Base-by-base conservation (phyloP, 345 rosid genomes). In the Acer negundo region DNA sequence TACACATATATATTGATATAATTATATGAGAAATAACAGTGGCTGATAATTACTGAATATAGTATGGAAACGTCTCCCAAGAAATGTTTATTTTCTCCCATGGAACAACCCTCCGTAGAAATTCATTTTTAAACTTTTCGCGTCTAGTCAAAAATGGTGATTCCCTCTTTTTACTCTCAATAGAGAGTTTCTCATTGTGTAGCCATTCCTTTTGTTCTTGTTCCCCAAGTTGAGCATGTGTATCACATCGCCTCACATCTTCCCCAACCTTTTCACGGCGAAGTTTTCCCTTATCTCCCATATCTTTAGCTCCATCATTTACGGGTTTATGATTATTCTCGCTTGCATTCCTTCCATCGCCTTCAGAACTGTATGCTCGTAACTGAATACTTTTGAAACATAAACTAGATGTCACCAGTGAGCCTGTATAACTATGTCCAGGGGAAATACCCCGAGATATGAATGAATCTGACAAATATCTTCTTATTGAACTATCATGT, bases 181-280 rank as follows among this genome's bases (percentile, higher is more conserved):
- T 83, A 0, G 95, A 78, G 53, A 90, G 87, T 85, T 85, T 94
- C 85, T 94, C 97, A 73, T 82, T 97, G 26, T 75, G 80, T 13
- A 97, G 93, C 99, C 99, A 97, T 74, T 97, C 98, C 86, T 86
- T 90, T 77, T 94, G 97, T 77, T 97, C 99, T n/a, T 87, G 93
- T 59, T 90, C 98, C 1, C 92, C 98, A n/a, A 97, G 88, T 76
- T 71, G 87, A 77, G 94, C 90, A 71, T 94, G 98, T 2, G 86
- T 77, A 90, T 94, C 91, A 19, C 68, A 73, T 58, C 80, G 81
- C 77, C 75, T 86, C 16, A 74, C 84, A 75, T 83, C 80, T 26
- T 68, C 82, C 66, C 59, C 77, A 51, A 53, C 80, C 73, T 73
- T 81, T 77, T 77, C 87, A 59, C 11, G 59, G 59, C 38, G 70